Evolutionary conservation across 148 eudicot genomes (phyloP), one percentile per base, ranked within the genome.

Genomic region (Vaccinium corymbosum): DNA sequence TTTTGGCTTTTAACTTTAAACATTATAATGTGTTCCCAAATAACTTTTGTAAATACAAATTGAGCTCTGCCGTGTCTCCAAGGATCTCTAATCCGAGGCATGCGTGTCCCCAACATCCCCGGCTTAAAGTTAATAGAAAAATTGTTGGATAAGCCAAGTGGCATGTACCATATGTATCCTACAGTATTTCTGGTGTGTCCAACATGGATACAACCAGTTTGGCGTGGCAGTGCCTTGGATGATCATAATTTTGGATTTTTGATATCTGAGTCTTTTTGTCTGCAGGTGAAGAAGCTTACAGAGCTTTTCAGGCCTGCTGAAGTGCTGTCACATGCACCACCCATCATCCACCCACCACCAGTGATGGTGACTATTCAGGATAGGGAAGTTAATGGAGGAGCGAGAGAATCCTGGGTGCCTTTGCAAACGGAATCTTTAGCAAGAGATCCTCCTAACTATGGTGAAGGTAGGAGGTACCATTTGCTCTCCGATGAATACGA

Each of bases 221-320:
- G 71, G 32, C 32, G n/a, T 64, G 13, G 10, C 0, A 4, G 71
- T 64, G 73, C 73, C 38, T 68, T 7, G 13, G 13, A 27, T 42
- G 15, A 68, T 25, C 15, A 3, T 68, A 68, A 68, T 14, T 25
- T 29, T 68, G 73, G 17, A 7, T 4, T 78, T 57, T 16, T 59
- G 29, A 17, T 62, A 2, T 56, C 4, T 42, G 48, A 19, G 11
- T 19, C 0, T 56, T 14, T 66, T 8, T 1, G 0, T 82, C 86
- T 42, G 87, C 93, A 95, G 98, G 98, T 91, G 27, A 87, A 87
- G 81, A 87, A 85, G 55, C 93, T 95, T 49, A 81, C 68, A 27
- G 61, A 81, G 6, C 79, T 94, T 27, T 95, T 93, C 84, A 86
- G 83, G 42, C 92, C 93, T 38, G 78, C 77, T 64, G 56, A 72